Conservation (phyloP, 495 filamentous ascomycete species). For the Mycothermus thermophilus region DNA sequence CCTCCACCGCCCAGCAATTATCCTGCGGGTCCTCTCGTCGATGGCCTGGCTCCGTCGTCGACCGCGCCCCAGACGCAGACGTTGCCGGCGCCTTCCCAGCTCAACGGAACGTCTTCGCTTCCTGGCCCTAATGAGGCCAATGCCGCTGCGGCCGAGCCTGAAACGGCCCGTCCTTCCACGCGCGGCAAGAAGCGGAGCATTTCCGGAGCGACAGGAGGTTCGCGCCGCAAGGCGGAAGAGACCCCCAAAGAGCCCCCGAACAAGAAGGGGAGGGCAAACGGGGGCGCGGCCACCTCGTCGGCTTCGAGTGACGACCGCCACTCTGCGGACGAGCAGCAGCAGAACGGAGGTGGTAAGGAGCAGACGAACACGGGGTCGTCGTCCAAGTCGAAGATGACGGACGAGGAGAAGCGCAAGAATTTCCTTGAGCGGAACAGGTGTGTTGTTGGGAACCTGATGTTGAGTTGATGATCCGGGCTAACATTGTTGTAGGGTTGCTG, state of each 20-base stretch:
- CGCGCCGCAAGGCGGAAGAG: constrained; percentile 76
- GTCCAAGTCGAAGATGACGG: constrained; percentile 73
- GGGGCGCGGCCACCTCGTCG: constrained; percentile 28
- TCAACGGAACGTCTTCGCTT: constrained; percentile 21
- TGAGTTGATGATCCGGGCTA: neutral
- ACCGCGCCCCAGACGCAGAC: constrained; percentile 13
- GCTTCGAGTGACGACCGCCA: constrained; percentile 21
- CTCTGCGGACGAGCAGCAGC: constrained; percentile 22
- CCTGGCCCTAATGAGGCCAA: constrained; percentile 55
- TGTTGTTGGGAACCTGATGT: constrained; percentile 16
- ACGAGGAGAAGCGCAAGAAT: constrained; percentile 97
- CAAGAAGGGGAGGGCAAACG: constrained; percentile 60
- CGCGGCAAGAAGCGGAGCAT: constrained; percentile 54
- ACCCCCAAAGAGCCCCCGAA: constrained; percentile 45
- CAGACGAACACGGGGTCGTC: constrained; percentile 22
- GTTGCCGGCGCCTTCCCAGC: constrained; percentile 19
- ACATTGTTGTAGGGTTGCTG: constrained; percentile 57
- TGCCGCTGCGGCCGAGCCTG: constrained; percentile 60
- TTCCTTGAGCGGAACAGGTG: constrained; percentile 95
- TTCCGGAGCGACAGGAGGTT: constrained; percentile 19
- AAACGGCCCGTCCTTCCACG: constrained; percentile 46
- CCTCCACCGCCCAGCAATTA: constrained; percentile 39
- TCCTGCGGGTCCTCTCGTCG: no score
- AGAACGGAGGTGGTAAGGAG: constrained; percentile 30
- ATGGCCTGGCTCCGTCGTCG: neutral